These are phyloP conservation scores for Linanthus parryae DNA, from an alignment of 148 eudicot species.

Conservation along the genomic window DNA sequence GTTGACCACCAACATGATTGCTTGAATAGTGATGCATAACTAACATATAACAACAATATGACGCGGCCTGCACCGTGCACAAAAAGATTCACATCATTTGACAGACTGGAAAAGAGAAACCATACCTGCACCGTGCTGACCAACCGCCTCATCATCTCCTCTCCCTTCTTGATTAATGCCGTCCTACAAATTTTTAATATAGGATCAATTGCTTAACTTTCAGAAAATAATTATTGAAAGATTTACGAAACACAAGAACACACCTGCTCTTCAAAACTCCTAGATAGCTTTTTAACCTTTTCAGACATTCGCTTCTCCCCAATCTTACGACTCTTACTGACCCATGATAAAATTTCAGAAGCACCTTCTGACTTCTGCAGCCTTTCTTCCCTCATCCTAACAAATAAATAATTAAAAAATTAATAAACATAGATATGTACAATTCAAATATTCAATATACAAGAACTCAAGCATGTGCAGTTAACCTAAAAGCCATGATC, in stretches of 20 bases:
- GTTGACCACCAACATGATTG: no score
- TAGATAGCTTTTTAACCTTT: conserved; percentile 73
- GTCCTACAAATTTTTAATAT: conserved; percentile 38
- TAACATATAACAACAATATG: no score
- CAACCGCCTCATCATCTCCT: conserved; percentile 33
- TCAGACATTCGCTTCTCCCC: conserved; percentile 64
- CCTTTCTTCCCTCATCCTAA: conserved; percentile 84
- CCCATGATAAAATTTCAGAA: conserved; percentile 83
- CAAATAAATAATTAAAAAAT: no score
- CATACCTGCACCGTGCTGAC: conserved; percentile 33
- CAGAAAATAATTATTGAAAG: neutral
- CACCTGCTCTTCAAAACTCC: conserved; percentile 89
- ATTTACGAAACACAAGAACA: neutral
- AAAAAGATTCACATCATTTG: no score
- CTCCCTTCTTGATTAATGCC: conserved; percentile 57
- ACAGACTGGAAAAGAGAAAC: conserved; percentile 1
- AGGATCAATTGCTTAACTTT: conserved; percentile 6
- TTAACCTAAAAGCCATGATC: no score
- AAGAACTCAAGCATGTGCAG: no score
- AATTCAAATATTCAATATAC: no score
- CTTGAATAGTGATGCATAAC: no score
- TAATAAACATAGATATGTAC: no score
- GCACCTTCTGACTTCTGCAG: conserved; percentile 57
- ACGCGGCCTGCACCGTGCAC: no score
- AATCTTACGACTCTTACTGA: conserved; percentile 68